Evolutionary conservation across 257 asterid genomes (phyloP), one percentile per base, ranked within the genome.

Genomic region (Jacaranda mimosifolia): DNA sequence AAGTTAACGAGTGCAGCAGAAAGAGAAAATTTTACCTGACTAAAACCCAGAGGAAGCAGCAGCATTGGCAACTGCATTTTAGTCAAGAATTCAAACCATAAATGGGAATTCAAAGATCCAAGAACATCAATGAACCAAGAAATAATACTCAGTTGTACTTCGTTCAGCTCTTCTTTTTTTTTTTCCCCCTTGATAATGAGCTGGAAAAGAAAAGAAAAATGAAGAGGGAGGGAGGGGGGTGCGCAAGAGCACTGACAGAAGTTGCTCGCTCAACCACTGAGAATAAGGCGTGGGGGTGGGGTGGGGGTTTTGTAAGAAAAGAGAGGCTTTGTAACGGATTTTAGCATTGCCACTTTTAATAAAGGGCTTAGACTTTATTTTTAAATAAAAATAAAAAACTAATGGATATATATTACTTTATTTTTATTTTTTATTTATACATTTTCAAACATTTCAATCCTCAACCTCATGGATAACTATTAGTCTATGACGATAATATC

Each of bases 41-140:
- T 38, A 46, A 46, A 65, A 57, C 43, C 40, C 32, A 36, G 84
- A 53, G 62, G 72, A 39, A 75, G 77, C 66, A 81, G 79, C 80
- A 77, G 81, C 83, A 80, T 65, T 74, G 70, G 74, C 80, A 73
- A 10, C 71, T 40, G 77, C 84, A 70, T 85, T 79, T 63, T 26
- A 46, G 77, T 68, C 77, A 72, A 73, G 76, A 64, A 77, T 82
- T 82, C 79, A 84, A 80, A 70, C 83, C 71, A 70, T 65, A 7
- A 81, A 74, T 64, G 83, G 48, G 56, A 45, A 53, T 42, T 15
- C 70, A 10, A 36, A 83, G 84, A 80, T 80, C 80, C 76, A 53
- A 62, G 42, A 55, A 42, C 40, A 51, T 51, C 19, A 79, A 76
- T 71, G 76, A 73, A 68, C 26, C 65, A 19, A 43, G 32, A 49